phyloP scores from a whole-genome alignment of 2,329 filamentous ascomycete genomes.

The Septoria linicola region DNA sequence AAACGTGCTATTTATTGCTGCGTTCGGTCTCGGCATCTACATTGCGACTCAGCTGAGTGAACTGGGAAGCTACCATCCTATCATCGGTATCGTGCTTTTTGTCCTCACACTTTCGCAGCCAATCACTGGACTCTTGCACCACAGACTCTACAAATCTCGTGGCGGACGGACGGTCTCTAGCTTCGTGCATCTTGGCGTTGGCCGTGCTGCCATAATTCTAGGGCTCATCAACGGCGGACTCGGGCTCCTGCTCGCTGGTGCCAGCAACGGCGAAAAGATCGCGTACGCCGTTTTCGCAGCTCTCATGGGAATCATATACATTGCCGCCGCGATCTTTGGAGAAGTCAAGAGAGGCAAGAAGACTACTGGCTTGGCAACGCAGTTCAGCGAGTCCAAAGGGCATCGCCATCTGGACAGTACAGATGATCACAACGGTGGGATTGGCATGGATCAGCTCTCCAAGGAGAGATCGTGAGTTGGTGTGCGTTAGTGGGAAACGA shows the following conservation, averaged over 20 bases:
- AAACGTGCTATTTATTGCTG: slow-evolving; percentile 50
- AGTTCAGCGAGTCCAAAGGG: slow-evolving; percentile 4
- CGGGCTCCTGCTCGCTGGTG: slow-evolving; percentile 50
- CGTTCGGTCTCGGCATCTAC: slow-evolving; percentile 54
- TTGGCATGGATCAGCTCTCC: neutral
- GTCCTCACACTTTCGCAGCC: slow-evolving; percentile 56
- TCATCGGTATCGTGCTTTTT: slow-evolving; percentile 56
- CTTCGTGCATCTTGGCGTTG: slow-evolving; percentile 37
- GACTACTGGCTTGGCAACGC: neutral
- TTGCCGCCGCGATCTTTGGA: slow-evolving; percentile 35
- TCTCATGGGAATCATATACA: slow-evolving; percentile 47
- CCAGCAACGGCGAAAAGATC: slow-evolving; percentile 27
- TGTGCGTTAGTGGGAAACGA: neutral
- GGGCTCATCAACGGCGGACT: slow-evolving; percentile 59
- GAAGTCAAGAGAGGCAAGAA: slow-evolving; percentile 28
- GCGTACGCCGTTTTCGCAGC: slow-evolving; percentile 53
- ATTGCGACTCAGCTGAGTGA: slow-evolving; percentile 46
- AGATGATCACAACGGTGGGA: neutral
- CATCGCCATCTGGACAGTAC: slow-evolving; percentile 8
- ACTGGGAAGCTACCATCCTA: slow-evolving; percentile 48
- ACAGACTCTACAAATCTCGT: slow-evolving; percentile 51
- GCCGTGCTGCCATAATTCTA: slow-evolving; percentile 47
- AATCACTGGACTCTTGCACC: slow-evolving; percentile 53
- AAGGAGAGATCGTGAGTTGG: slow-evolving; percentile 6
- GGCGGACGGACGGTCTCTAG: slow-evolving; percentile 49